Evolutionary conservation across 2,329 filamentous ascomycete genomes (phyloP).

Genomic region (Dothidotthia symphoricarpi): DNA sequence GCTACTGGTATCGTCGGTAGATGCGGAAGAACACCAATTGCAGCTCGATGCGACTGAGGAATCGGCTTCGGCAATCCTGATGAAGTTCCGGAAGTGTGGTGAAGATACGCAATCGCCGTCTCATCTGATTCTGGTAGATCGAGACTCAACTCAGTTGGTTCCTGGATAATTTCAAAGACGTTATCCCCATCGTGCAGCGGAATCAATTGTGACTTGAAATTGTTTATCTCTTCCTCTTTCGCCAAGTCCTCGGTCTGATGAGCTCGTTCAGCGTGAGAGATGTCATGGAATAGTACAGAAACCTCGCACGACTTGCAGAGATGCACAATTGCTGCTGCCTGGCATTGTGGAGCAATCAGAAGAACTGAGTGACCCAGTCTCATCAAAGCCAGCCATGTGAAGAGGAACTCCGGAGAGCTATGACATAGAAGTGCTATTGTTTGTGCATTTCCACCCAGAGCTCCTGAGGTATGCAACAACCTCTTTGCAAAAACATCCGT

Average conservation of each 20-base stretch:
- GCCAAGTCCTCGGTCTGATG: slow-evolving; percentile 21
- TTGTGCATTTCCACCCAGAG: slow-evolving; percentile 15
- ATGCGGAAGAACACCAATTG: slow-evolving; percentile 55
- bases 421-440: slow-evolving; percentile 56
- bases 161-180: slow-evolving; percentile 21
- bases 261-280: slow-evolving; percentile 38
- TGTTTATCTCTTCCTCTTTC: slow-evolving; percentile 6
- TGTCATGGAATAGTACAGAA: slow-evolving; percentile 49
- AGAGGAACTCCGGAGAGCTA: slow-evolving; percentile 58
- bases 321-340: slow-evolving; percentile 50
- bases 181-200: slow-evolving; percentile 22
- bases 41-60: slow-evolving; percentile 56
- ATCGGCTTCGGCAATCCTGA: slow-evolving; percentile 64
- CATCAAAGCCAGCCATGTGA: slow-evolving; percentile 61
- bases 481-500: slow-evolving; percentile 39
- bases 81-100: slow-evolving; percentile 65
- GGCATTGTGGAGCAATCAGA: slow-evolving; percentile 55
- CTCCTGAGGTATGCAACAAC: slow-evolving; percentile 15
- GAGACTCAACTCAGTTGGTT: slow-evolving; percentile 5
- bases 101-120: slow-evolving; percentile 55
- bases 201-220: slow-evolving; percentile 11
- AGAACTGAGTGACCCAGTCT: slow-evolving; percentile 56
- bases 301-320: slow-evolving; percentile 52
- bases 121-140: slow-evolving; percentile 17
- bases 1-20: slow-evolving; percentile 39